Conservation (phyloP, 495 filamentous ascomycete genomes). For the Echria macrotheca region DNA sequence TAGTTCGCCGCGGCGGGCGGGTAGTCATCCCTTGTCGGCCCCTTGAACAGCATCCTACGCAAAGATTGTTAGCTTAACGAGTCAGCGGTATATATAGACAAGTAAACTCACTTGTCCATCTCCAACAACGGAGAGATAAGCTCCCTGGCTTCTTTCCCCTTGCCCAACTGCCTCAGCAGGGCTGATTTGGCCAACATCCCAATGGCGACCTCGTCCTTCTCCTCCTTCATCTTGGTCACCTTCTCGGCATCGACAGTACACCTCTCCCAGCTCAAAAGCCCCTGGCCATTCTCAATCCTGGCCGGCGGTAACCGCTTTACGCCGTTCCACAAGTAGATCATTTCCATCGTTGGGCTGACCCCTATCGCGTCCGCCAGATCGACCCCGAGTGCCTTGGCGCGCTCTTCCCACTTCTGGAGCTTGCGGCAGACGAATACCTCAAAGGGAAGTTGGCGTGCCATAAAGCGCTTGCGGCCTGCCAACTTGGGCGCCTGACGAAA, state of each 20-base stretch:
- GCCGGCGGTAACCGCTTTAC: constrained; percentile 65
- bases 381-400: constrained; percentile 62
- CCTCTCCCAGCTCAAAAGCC: constrained; percentile 58
- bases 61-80: not conserved
- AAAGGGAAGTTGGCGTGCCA: constrained; percentile 84
- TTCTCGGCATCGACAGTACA: constrained; percentile 47
- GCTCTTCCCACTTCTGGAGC: constrained; percentile 81
- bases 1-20: constrained; percentile 74
- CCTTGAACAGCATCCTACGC: constrained; percentile 59
- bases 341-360: constrained; percentile 79
- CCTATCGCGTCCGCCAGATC: constrained; percentile 78
- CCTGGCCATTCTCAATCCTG: constrained; percentile 60
- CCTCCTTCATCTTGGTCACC: constrained; percentile 57
- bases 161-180: constrained; percentile 56
- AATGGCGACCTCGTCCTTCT: constrained; percentile 74
- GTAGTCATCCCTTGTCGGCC: constrained; percentile 74
- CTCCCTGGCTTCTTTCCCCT: constrained; percentile 57
- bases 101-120: constrained; percentile 49
- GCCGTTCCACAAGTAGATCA: constrained; percentile 94
- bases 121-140: constrained; percentile 58
- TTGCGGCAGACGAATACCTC: constrained; percentile 85
- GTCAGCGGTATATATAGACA: not conserved
- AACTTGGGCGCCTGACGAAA: constrained; percentile 66
- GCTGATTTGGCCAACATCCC: constrained; percentile 61
- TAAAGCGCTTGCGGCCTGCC: constrained; percentile 81